phyloP scores from a whole-genome alignment of 108 stramenopile genomes.

The Discostella stelligeroides region DNA sequence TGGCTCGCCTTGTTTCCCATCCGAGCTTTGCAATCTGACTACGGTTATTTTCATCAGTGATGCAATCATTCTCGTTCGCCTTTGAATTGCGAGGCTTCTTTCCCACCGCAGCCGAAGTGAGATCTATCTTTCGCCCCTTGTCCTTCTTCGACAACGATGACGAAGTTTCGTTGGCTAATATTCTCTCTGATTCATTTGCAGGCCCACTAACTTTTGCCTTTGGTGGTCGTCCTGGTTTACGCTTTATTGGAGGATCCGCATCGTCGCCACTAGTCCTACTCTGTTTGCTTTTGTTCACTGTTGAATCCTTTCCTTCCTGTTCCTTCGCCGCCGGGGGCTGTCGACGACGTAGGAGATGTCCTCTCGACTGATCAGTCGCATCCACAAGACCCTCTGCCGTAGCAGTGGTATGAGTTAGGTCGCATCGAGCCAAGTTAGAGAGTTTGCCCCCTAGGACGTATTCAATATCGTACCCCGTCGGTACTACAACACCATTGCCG shows the following conservation, averaged over 20 bases:
- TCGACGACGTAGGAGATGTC: conserved; percentile 12
- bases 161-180: conserved; percentile 1
- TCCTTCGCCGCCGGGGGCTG: conserved; percentile 6
- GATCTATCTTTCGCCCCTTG: conserved; percentile 2
- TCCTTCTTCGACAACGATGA: conserved; percentile 9
- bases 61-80: conserved; percentile 9
- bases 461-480: conserved; percentile 34
- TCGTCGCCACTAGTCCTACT: not conserved
- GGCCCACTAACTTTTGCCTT: not conserved
- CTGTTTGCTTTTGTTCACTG: not conserved
- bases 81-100: conserved; percentile 11
- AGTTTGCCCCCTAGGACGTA: conserved; percentile 57
- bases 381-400: conserved; percentile 63
- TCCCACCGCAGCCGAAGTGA: not conserved
- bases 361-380: conserved; percentile 23
- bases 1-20: conserved; percentile 18
- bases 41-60: not conserved
- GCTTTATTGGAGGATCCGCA: conserved; percentile 27
- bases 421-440: conserved; percentile 36
- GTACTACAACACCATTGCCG: not conserved
- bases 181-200: not conserved
- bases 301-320: not conserved
- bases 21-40: conserved; percentile 1
- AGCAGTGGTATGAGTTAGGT: conserved; percentile 67
- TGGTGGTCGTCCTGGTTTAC: conserved; percentile 25